Conservation (phyloP, 2,329 filamentous ascomycete species). For the Fusarium napiforme region DNA sequence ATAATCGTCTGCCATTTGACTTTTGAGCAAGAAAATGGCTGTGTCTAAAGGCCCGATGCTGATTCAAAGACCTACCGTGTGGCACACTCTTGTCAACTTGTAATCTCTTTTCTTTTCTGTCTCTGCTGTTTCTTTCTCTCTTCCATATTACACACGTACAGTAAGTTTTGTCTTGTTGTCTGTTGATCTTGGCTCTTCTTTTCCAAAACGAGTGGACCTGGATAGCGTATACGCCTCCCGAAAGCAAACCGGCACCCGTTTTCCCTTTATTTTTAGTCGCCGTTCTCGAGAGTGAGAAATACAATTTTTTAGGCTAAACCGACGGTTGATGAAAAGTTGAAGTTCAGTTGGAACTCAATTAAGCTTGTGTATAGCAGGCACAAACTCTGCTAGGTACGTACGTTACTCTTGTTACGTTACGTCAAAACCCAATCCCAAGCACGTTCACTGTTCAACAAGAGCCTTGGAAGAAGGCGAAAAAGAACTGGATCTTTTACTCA, state of each 20-base stretch:
- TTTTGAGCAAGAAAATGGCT: slow-evolving; percentile 14
- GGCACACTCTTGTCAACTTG: slow-evolving; percentile 9
- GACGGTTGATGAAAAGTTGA: not conserved
- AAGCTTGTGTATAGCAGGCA: not conserved
- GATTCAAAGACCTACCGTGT: slow-evolving; percentile 1
- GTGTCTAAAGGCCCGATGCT: slow-evolving; percentile 21
- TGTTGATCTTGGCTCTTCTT: not conserved
- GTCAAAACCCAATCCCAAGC: slow-evolving; percentile 11
- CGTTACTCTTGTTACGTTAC: slow-evolving; percentile 16
- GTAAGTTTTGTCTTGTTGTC: not conserved
- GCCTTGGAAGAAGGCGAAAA: slow-evolving; percentile 8
- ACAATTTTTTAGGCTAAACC: not conserved
- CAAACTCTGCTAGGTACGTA: not conserved
- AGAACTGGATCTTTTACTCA: slow-evolving; percentile 1
- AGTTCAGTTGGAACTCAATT: not conserved
- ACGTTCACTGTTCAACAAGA: not conserved
- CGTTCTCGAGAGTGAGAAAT: slow-evolving; percentile 9
- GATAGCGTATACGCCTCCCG: slow-evolving; percentile 33
- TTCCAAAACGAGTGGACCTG: slow-evolving; percentile 6
- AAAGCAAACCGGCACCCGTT: slow-evolving; percentile 29
- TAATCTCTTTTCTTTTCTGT: not conserved
- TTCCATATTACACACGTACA: not conserved
- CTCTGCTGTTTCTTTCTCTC: not conserved
- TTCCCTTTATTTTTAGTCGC: slow-evolving; percentile 7
- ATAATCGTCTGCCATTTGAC: not conserved